Percentiles rank a stretch among this genome's conserved stretches.
Evolutionary conservation across 106 monocot genomes (phyloP).

Genomic region (Alisma plantagoaquatica): DNA sequence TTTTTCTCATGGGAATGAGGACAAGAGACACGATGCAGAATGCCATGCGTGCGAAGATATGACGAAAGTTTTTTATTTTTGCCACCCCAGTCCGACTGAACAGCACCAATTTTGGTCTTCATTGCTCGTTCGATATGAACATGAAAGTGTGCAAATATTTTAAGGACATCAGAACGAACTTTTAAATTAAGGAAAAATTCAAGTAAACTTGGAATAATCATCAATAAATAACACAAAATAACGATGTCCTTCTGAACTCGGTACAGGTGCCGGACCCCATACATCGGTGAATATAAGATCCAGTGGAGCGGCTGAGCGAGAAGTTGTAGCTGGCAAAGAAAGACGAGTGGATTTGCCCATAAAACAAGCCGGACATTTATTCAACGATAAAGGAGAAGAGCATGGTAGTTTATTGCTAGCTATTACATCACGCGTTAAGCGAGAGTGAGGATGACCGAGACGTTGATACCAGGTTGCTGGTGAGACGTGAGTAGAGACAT

Average conservation of each 20-base stretch:
- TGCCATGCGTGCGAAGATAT: not conserved
- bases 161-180: not conserved
- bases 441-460: not conserved
- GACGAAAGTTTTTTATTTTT: not conserved
- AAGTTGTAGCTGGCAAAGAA: not conserved
- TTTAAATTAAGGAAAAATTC: not conserved
- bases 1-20: conserved; percentile 2
- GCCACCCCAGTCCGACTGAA: conserved; percentile 6
- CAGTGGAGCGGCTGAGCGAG: not conserved
- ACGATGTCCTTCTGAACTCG: not conserved
- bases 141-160: not conserved
- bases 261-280: not conserved
- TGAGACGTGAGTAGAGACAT: not conserved
- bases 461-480: not conserved
- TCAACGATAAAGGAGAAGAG: not conserved
- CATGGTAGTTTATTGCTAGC: not conserved
- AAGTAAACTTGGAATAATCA: not conserved
- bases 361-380: not conserved
- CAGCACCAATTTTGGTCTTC: not conserved
- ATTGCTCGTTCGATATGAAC: not conserved
- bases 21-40: not conserved
- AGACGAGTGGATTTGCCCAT: not conserved
- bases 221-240: not conserved
- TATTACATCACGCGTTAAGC: no score
- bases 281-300: not conserved